Evolutionary conservation across 2,329 filamentous ascomycete genomes (phyloP), one percentile per base, ranked within the genome.

Genomic region (Plenodomus biglobosus): DNA sequence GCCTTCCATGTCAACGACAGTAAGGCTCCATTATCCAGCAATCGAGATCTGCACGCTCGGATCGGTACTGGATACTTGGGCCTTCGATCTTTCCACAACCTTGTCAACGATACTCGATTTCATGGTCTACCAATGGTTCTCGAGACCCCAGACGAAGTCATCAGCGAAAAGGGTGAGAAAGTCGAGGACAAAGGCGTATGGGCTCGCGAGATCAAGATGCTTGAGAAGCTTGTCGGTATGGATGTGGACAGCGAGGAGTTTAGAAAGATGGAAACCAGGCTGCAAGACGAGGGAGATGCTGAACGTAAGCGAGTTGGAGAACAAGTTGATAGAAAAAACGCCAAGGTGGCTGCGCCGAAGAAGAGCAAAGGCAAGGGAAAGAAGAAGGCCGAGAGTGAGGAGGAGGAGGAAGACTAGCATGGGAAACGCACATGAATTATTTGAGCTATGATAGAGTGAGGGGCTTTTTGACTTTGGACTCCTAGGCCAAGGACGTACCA

Each of bases 31-130:
- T 78, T 95, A 22, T 79, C 74, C 36, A 94, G 90, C 30, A 83
- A 90, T 57, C 84, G 92, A 35, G 94, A 99, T 69, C 75, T 97
- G 2, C 94, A 99, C 73, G 91, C 92, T 56, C 97, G 96, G 68
- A 97, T 99, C 55, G 94, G 94, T 20, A 95, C 91, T 0, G 94
- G 94, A 1, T 99, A 95, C 67, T 80, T 99, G 0, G 94, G 94
- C 0, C 80, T 99, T 15, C 83, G 88, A 18, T 88, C 92, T 2
- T 99, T 99, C 72, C 90, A 96, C 74, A 90, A 86, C 66, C 76
- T 99, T 50, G 86, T 97, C 78, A 97, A 97, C 70, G 85, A 90
- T 64, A 77, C 80, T 20, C 78, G 83, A 1, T 87, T 97, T 50
- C 82, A 87, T 58, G 84, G 84, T 20, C 73, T 96, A 62, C 94